Percentiles rank a stretch among this genome's conserved stretches.
Evolutionary conservation across 495 filamentous ascomycete species (phyloP).

Genomic region (Penicillium odoratum): DNA sequence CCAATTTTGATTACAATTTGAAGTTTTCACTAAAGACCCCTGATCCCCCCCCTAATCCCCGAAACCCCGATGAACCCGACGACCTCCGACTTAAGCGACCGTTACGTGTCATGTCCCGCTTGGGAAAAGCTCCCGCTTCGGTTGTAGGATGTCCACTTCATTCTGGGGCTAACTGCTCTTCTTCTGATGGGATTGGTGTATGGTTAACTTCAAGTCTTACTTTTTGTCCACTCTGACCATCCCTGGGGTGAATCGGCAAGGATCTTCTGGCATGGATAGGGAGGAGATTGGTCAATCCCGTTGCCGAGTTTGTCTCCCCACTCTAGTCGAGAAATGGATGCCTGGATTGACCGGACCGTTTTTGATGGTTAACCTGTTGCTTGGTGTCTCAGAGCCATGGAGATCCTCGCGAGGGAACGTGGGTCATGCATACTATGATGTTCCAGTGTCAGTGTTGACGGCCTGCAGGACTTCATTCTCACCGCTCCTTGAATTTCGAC

Average conservation of each 20-base stretch:
- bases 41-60: slow-evolving; percentile 13
- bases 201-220: neutral
- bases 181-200: neutral
- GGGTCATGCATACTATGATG: slow-evolving; percentile 4
- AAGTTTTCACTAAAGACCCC: no score
- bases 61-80: slow-evolving; percentile 2
- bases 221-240: neutral
- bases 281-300: slow-evolving; percentile 4
- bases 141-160: neutral
- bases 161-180: neutral
- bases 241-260: neutral
- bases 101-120: slow-evolving; percentile 42
- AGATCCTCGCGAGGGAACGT: slow-evolving; percentile 11
- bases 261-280: neutral
- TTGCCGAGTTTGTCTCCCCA: neutral
- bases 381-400: neutral
- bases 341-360: neutral
- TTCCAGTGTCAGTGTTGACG: slow-evolving; percentile 2
- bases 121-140: slow-evolving; percentile 24
- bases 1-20: neutral
- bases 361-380: neutral
- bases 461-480: slow-evolving; percentile 12
- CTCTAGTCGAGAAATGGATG: slow-evolving; percentile 10
- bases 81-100: slow-evolving; percentile 11
- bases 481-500: slow-evolving; percentile 18